Evolutionary conservation across 495 filamentous ascomycete species (phyloP).

Genomic region (Lophium mytilinum): DNA sequence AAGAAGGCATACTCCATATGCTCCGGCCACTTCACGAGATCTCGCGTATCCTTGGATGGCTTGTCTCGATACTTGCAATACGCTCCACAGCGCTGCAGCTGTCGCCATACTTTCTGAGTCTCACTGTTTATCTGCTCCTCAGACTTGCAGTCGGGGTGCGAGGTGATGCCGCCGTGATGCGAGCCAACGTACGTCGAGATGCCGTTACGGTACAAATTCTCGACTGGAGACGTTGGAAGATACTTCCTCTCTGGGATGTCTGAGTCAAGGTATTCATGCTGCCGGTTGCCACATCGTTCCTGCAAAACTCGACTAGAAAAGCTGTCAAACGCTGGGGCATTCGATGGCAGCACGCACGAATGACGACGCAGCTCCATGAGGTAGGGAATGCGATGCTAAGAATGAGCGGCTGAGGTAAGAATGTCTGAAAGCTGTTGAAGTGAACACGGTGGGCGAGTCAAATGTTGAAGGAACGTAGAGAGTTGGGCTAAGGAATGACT

Average conservation of each 20-base stretch:
- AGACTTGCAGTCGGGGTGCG: conserved; percentile 5
- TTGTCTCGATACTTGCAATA: conserved; percentile 64
- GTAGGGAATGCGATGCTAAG: conserved; percentile 23
- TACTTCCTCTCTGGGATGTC: conserved; percentile 12
- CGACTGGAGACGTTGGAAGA: conserved; percentile 3
- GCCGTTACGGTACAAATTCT: conserved; percentile 4
- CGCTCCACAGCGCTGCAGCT: conserved; percentile 36
- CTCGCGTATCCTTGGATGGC: conserved; percentile 47
- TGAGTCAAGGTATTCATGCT: conserved; percentile 5
- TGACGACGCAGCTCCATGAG: conserved; percentile 23
- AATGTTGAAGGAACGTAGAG: conserved; percentile 36
- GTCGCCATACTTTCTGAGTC: conserved; percentile 20
- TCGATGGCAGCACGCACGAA: conserved; percentile 36
- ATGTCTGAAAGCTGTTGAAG: conserved; percentile 15
- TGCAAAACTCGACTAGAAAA: conserved; percentile 23
- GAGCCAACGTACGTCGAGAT: conserved; percentile 10
- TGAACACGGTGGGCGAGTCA: conserved; percentile 7
- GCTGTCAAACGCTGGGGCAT: conserved; percentile 30
- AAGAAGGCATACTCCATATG: conserved; percentile 81
- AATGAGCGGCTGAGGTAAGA: conserved; percentile 20
- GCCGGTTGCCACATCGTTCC: conserved; percentile 32
- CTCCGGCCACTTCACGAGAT: conserved; percentile 65
- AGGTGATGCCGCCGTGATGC: conserved; percentile 2
- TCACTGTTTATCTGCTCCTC: conserved; percentile 21
- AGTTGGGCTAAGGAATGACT: conserved; percentile 49